Base-by-base conservation (phyloP, 83 land plant genomes). In the Isoetes engelmannii region DNA sequence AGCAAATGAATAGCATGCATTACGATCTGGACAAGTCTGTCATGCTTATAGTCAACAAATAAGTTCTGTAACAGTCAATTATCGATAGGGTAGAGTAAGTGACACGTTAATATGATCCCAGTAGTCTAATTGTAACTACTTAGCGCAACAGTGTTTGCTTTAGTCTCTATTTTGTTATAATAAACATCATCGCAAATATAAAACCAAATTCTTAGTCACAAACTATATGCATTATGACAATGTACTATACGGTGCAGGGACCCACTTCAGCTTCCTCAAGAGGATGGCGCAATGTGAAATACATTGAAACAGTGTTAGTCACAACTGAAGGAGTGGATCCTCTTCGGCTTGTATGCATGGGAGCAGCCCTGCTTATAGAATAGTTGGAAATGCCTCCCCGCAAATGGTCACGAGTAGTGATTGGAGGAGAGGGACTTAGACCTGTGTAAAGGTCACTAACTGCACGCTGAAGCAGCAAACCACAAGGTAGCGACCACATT, bases 401-500 rank as follows among this genome's bases (percentile, higher is more conserved):
- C 12, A 72, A 61, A 5, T 57, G 67, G 13, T 74, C 47, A 57
- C 83, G 84, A 50, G 77, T 57, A 19, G 72, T 70, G 55, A 65
- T 68, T 44, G 80, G 69, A 53, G 69, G 44, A 44, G 81, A 63
- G 50, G 79, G 63, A 54, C 69, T 66, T 48, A 56, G 48, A 45
- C 69, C 70, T 12, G 73, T 6, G 12, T 67, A 65, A 44, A 58
- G 67, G 47, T 45, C 80, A 45, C 73, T 74, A 54, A 70, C 53
- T 55, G 69, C 77, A 37, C 77, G 82, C 65, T 95, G 94, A 48
- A 95, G 80, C 21, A 95, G 75, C 55, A 95, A 76, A 42, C 97
- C 99, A 77, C 76, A 85, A 43, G 97, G 90, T 70, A 88, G 81
- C 60, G 94, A 81, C 88, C 90, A 91, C 60, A 95, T 85, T 57